Evolutionary conservation across 2,329 filamentous ascomycete species (phyloP).

Genomic region (Beauveria varroae): DNA sequence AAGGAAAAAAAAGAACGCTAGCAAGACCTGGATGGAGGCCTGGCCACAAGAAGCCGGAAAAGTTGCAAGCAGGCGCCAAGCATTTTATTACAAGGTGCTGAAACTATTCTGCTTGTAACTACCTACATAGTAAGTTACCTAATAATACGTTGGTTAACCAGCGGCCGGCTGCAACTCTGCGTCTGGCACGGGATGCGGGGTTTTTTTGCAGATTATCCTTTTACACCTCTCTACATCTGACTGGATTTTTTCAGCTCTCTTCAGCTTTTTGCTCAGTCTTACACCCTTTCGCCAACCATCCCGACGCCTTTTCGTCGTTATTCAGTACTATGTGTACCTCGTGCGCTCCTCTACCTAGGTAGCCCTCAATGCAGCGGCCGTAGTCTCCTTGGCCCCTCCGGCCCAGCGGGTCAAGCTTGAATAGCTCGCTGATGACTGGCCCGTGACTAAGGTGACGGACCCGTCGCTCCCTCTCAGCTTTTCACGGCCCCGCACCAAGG

Average conservation of each 20-base stretch:
- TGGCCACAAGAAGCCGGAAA: too few species aligned
- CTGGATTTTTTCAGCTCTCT: neutral
- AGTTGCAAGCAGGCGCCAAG: too few species aligned
- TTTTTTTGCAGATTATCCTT: neutral
- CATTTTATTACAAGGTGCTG: neutral
- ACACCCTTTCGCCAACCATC: too few species aligned
- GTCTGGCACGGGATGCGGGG: neutral
- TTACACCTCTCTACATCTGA: neutral
- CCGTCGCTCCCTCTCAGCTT: neutral
- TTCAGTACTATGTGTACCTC: neutral
- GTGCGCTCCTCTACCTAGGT: neutral
- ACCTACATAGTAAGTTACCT: neutral
- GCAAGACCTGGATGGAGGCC: neutral
- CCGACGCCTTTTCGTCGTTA: too few species aligned
- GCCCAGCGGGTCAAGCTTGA: neutral
- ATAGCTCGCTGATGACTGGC: slow-evolving; percentile 6
- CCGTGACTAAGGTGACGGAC: neutral
- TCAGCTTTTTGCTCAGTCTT: neutral
- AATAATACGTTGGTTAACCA: neutral
- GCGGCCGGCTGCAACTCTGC: too few species aligned
- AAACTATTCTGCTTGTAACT: neutral
- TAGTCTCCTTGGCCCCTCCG: neutral
- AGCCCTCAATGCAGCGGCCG: neutral
- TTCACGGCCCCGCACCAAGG: neutral
- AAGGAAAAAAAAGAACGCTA: neutral